A percentile compares a stretch with the other conserved stretches of the same genome.
Evolutionary conservation across 306 rosid species (phyloP).

Genomic region (Chamaecrista fasciculata): DNA sequence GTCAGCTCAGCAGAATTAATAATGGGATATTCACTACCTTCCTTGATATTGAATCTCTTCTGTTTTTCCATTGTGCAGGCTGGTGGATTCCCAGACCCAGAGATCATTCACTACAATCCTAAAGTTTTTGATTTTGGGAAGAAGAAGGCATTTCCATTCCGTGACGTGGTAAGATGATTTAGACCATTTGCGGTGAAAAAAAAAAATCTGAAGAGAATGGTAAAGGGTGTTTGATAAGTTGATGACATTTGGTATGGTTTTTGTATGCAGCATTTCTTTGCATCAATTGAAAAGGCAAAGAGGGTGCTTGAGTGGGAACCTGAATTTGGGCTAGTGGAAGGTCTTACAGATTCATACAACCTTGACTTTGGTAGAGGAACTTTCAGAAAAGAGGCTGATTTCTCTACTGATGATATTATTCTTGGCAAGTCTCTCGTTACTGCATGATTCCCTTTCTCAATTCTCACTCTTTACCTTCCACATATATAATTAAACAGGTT

Average conservation of each 20-base stretch:
- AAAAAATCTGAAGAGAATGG: too few species aligned
- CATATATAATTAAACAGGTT: neutral
- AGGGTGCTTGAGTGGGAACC: constrained; percentile 81
- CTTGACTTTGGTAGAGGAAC: constrained; percentile 93
- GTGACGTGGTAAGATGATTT: constrained; percentile 75
- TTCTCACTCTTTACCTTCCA: neutral
- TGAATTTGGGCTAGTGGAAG: constrained; percentile 72
- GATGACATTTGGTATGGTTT: neutral
- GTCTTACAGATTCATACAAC: constrained; percentile 85
- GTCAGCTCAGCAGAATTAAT: neutral
- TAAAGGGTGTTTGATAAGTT: neutral
- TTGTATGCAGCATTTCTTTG: constrained; percentile 87
- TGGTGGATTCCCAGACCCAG: constrained; percentile 95
- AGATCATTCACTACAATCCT: constrained; percentile 85
- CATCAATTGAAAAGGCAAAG: constrained; percentile 84
- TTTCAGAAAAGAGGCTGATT: constrained; percentile 86
- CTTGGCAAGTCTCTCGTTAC: constrained; percentile 78
- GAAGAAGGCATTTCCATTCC: constrained; percentile 92
- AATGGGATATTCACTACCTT: too few species aligned
- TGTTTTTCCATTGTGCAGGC: constrained; percentile 43
- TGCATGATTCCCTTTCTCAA: constrained; percentile 26
- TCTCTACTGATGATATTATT: constrained; percentile 86
- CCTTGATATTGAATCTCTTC: too few species aligned
- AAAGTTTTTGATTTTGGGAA: constrained; percentile 91
- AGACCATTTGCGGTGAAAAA: too few species aligned